A percentile compares a stretch with the other conserved stretches of the same genome.
These are phyloP conservation scores for Leavenworthia alabamica DNA, from an alignment of 345 rosid species.

Conservation along the genomic window DNA sequence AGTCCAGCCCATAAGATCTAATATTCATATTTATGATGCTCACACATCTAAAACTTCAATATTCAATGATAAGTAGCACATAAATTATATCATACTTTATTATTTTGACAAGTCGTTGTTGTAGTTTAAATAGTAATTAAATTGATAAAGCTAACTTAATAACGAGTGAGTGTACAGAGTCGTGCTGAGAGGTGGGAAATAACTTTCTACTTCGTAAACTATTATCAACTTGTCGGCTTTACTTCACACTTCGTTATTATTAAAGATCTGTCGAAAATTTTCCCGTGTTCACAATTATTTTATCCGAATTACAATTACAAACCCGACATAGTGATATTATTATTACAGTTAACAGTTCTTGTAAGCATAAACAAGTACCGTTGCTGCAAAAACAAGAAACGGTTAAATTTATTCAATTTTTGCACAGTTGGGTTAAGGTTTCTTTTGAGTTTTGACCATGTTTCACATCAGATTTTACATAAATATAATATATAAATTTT, in stretches of 20 bases:
- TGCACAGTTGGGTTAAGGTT: background rate
- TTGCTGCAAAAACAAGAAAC: background rate
- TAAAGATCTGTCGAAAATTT: background rate
- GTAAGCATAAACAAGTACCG: background rate
- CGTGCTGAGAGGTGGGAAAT: slow-evolving; percentile 3
- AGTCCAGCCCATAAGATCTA: slow-evolving; percentile 4
- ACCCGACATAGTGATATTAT: background rate
- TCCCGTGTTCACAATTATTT: background rate
- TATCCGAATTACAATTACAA: background rate
- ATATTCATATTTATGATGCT: slow-evolving; percentile 3
- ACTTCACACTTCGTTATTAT: slow-evolving; percentile 2
- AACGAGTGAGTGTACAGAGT: background rate
- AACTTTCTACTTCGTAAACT: slow-evolving; percentile 6
- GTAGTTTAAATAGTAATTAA: background rate
- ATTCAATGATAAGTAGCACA: background rate
- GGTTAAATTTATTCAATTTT: background rate
- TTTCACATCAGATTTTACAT: background rate
- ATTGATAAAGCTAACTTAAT: background rate
- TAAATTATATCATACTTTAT: background rate
- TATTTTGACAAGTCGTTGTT: slow-evolving; percentile 7
- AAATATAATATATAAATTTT: background rate
- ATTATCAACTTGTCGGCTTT: slow-evolving; percentile 20
- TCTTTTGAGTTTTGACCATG: background rate
- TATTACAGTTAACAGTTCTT: too few species aligned
- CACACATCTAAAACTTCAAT: background rate